Evolutionary conservation across 2,329 filamentous ascomycete genomes (phyloP).

Genomic region (Leptographium lundbergii): DNA sequence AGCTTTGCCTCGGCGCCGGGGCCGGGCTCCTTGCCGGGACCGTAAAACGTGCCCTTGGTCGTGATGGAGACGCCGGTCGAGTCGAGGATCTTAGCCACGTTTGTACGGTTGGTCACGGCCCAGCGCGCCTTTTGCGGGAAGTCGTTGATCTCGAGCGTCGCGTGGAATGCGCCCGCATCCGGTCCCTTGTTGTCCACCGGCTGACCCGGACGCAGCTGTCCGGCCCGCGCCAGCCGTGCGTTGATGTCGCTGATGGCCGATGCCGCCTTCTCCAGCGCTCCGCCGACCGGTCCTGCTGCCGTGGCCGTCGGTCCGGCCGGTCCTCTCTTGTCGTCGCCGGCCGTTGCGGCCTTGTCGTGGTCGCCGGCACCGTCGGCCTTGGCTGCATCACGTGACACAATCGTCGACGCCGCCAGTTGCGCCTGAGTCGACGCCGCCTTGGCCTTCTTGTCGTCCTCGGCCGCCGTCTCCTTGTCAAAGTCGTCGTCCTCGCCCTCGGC

Average conservation of each 20-base stretch:
- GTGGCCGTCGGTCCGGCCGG: not conserved
- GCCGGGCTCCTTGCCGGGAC: constrained; percentile 65
- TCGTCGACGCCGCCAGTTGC: constrained; percentile 46
- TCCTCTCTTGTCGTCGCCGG: not conserved
- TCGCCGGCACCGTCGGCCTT: constrained; percentile 27
- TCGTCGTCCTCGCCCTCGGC: constrained; percentile 77
- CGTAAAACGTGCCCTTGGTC: constrained; percentile 88
- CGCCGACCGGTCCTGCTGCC: constrained; percentile 16
- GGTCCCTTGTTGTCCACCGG: constrained; percentile 98
- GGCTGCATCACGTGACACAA: constrained; percentile 38
- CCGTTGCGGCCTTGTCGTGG: not conserved
- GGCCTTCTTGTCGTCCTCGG: constrained; percentile 54
- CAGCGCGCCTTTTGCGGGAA: constrained; percentile 97
- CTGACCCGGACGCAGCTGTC: constrained; percentile 79
- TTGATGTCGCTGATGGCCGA: constrained; percentile 90
- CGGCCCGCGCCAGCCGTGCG: constrained; percentile 75
- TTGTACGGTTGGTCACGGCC: constrained; percentile 97
- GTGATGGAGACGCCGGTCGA: constrained; percentile 92
- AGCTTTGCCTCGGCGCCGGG: constrained; percentile 75
- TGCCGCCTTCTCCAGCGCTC: constrained; percentile 67
- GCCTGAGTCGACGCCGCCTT: constrained; percentile 56
- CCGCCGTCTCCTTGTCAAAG: constrained; percentile 48
- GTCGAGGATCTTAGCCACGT: constrained; percentile 95
- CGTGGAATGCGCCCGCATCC: constrained; percentile 91
- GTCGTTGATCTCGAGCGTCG: constrained; percentile 97